phyloP scores from a whole-genome alignment of 208 protist species.

The Baffinella frigidus region DNA sequence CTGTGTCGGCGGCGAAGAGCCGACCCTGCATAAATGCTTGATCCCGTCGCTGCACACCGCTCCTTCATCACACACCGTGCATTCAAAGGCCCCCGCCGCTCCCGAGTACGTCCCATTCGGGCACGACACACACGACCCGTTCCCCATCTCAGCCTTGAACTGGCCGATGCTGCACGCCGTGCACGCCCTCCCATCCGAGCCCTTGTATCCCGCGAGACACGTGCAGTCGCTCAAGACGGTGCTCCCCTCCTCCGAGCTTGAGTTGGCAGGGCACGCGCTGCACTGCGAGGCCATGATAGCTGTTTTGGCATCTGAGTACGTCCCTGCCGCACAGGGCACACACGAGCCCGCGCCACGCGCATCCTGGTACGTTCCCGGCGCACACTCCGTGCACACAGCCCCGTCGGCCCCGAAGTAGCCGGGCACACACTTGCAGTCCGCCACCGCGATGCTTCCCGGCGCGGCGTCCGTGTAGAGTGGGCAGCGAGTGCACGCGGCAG shows the following conservation, averaged over 20 bases:
- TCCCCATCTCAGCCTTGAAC: constrained; percentile 33
- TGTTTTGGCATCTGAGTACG: too few species aligned
- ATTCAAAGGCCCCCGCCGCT: too few species aligned
- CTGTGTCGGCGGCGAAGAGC: too few species aligned
- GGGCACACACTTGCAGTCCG: constrained; percentile 9
- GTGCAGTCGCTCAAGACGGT: constrained; percentile 9
- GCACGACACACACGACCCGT: background rate
- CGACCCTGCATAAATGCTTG: too few species aligned
- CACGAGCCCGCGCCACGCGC: too few species aligned
- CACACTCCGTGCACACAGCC: background rate
- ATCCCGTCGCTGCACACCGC: too few species aligned
- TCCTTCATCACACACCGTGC: too few species aligned
- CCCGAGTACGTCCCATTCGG: background rate
- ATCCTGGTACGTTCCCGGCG: background rate
- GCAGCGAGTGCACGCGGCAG: too few species aligned
- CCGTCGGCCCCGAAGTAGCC: background rate
- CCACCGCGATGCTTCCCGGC: background rate
- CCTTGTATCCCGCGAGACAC: background rate
- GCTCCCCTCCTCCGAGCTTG: background rate
- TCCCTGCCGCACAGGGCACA: too few species aligned
- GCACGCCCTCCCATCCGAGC: background rate
- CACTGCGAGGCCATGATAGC: too few species aligned
- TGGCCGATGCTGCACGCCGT: background rate
- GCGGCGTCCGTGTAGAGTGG: too few species aligned
- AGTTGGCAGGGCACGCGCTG: background rate